phyloP scores from a whole-genome alignment of 495 filamentous ascomycete genomes.

The Amniculicola lignicola region DNA sequence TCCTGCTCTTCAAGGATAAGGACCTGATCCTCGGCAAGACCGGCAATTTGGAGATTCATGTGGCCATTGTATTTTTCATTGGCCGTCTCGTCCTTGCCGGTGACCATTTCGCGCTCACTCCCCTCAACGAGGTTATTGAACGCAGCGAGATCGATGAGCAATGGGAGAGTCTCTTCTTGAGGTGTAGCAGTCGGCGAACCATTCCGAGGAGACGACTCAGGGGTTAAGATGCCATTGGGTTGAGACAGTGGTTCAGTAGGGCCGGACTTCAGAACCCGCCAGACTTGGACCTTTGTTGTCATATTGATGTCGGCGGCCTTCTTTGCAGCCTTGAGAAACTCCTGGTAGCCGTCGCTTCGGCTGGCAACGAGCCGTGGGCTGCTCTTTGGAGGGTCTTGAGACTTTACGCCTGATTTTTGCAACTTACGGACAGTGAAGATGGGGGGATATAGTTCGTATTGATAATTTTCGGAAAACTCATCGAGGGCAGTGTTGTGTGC shows the following conservation, averaged over 20 bases:
- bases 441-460: conserved; percentile 81
- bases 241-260: conserved; percentile 34
- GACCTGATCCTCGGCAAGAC: conserved; percentile 63
- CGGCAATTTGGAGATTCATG: conserved; percentile 59
- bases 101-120: conserved; percentile 66
- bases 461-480: conserved; percentile 56
- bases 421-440: conserved; percentile 84
- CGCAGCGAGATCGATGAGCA: conserved; percentile 67
- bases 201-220: conserved; percentile 54
- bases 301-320: conserved; percentile 58
- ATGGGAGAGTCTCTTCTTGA: conserved; percentile 47
- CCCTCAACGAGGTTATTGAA: conserved; percentile 68
- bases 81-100: conserved; percentile 65
- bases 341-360: conserved; percentile 61
- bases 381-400: conserved; percentile 54
- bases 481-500: conserved; percentile 69
- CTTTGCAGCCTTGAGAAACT: conserved; percentile 75
- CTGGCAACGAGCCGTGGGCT: conserved; percentile 62
- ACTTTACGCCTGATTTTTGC: conserved; percentile 55
- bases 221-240: conserved; percentile 53
- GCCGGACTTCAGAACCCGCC: conserved; percentile 60
- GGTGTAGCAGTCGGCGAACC: conserved; percentile 45
- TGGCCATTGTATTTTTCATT: conserved; percentile 76
- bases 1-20: conserved; percentile 76
- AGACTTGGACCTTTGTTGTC: conserved; percentile 72